Evolutionary conservation across 768 basidiomycete genomes (phyloP).

Genomic region (Lactifluus piperatus): DNA sequence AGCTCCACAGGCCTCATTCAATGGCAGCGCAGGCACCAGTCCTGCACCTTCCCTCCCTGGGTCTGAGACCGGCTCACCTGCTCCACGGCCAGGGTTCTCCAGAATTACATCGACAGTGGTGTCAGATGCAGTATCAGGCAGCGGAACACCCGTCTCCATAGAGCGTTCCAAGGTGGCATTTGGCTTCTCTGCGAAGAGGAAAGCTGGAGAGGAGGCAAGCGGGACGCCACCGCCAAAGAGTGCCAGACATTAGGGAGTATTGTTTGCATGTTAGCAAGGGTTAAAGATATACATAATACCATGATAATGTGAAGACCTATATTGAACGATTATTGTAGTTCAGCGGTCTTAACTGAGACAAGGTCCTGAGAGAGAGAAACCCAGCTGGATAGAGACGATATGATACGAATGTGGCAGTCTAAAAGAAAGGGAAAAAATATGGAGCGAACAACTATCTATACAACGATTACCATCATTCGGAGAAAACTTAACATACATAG

Average conservation of each 20-base stretch:
- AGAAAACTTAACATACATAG: slow-evolving; percentile 2
- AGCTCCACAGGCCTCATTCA: slow-evolving; percentile 39
- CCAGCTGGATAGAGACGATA: neutral
- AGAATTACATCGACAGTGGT: slow-evolving; percentile 55
- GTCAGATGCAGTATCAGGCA: slow-evolving; percentile 34
- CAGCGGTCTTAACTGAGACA: neutral
- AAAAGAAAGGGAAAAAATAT: neutral
- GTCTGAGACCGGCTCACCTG: slow-evolving; percentile 47
- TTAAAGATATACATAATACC: slow-evolving; percentile 12
- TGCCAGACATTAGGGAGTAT: slow-evolving; percentile 16
- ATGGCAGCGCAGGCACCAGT: slow-evolving; percentile 31
- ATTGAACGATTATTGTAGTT: neutral
- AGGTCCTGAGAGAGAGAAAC: neutral
- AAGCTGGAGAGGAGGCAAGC: slow-evolving; percentile 61
- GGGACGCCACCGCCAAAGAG: slow-evolving; percentile 61
- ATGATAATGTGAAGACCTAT: neutral
- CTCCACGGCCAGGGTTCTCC: slow-evolving; percentile 67
- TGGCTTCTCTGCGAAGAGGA: slow-evolving; percentile 73
- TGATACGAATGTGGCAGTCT: neutral
- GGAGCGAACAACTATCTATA: slow-evolving; percentile 1
- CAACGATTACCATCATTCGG: slow-evolving; percentile 6
- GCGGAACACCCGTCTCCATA: slow-evolving; percentile 46
- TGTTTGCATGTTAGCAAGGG: too few species aligned
- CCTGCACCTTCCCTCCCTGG: slow-evolving; percentile 33
- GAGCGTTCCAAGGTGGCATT: slow-evolving; percentile 72